Conservation (phyloP, 139 green algal genomes). For the Chlamydomonas incerta region DNA sequence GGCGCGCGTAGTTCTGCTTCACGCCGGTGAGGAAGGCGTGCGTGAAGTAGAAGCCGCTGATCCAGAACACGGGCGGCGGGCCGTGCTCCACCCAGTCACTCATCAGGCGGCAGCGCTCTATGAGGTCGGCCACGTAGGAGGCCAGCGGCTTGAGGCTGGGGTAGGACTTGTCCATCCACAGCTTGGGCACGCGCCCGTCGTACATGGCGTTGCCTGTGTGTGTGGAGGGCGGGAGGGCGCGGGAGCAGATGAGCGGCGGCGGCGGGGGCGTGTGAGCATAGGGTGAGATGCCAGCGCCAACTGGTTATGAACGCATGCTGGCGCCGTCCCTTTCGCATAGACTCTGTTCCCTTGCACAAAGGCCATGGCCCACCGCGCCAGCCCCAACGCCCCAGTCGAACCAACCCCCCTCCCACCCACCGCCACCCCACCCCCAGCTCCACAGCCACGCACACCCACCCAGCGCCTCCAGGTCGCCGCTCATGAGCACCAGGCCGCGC, state of each 20-base stretch:
- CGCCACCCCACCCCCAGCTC: too few relatives aligned
- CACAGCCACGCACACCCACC: background rate
- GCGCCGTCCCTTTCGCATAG: too few relatives aligned
- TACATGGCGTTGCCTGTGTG: slow-evolving; percentile 53
- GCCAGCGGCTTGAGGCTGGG: slow-evolving; percentile 81
- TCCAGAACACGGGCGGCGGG: slow-evolving; percentile 80
- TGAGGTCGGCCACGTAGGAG: slow-evolving; percentile 77
- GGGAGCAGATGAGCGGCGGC: background rate
- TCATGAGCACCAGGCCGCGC: slow-evolving; percentile 77
- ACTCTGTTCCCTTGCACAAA: too few relatives aligned
- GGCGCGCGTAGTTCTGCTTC: slow-evolving; percentile 87
- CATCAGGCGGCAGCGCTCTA: slow-evolving; percentile 74
- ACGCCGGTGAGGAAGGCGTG: slow-evolving; percentile 84
- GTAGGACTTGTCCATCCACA: slow-evolving; percentile 78
- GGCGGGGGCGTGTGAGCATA: too few relatives aligned
- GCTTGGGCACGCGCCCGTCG: slow-evolving; percentile 69
- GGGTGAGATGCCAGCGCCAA: too few relatives aligned
- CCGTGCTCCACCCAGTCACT: slow-evolving; percentile 74
- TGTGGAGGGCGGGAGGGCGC: slow-evolving; percentile 24
- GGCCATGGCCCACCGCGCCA: too few relatives aligned
- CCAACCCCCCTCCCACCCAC: too few relatives aligned
- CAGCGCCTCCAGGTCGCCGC: slow-evolving; percentile 72
- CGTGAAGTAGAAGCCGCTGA: slow-evolving; percentile 90
- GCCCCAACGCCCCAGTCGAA: too few relatives aligned
- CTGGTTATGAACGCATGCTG: too few relatives aligned